Evolutionary conservation across 495 filamentous ascomycete species (phyloP), one percentile per base, ranked within the genome.

Genomic region (Tuber calosporum): DNA sequence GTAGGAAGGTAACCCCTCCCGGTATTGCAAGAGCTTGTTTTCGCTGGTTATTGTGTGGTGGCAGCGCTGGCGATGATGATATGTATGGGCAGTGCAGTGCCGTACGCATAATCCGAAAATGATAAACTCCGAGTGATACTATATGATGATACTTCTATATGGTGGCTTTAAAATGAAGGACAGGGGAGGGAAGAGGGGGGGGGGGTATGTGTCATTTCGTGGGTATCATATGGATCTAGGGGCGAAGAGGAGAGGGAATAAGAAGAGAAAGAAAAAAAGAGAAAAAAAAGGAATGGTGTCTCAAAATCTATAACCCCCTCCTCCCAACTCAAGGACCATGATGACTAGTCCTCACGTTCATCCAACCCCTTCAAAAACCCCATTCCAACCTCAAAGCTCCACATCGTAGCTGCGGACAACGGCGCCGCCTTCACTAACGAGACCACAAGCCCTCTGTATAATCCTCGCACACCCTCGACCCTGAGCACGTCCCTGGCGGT

Each of bases 391-490:
- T 97, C 95, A 83, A 97, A 98, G 1, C 94, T 97, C 95, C 96
- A 99, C 92, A 99, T 95, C 0, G 95, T 99, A 30, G 97, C 89
- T 2, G 95, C 96, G 83, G 93, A 96, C 34, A 96, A 90, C 67
- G 95, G 95, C 40, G 94, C 96, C 22, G 95, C 93, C 85, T 99
- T 99, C 73, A 97, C 75, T 83, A 99, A 82, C 79, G 93, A 93
- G 4, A 98, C 93, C 5, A 90, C 90, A 74, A 99, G 82, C 3
- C 95, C 95, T 67, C 93, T 85, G 82, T 98, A 99, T 73, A 99
- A 79, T 0, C 95, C 96, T 72, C 91, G 86, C 22, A 86, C 79
- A 2, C 95, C 93, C 81, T 99, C 95, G 20, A 81, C 85, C 76
- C 78, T 82, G 68, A 95, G 76, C 72, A 97, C 96, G 76, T 84